Evolutionary conservation across 495 filamentous ascomycete genomes (phyloP).

Genomic region (Achaetomiella virescens): DNA sequence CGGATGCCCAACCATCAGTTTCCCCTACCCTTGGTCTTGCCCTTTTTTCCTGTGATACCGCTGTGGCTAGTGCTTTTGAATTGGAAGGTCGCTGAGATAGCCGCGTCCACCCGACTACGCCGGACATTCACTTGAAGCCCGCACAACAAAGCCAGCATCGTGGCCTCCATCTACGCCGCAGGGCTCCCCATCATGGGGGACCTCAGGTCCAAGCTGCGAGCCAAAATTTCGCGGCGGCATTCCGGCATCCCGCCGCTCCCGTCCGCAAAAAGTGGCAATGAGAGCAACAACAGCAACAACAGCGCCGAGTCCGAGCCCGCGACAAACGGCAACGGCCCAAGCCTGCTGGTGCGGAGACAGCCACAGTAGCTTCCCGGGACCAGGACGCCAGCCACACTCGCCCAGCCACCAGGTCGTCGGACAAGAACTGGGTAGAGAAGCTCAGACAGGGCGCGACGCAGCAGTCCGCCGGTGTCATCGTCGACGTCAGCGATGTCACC

Average conservation of each 20-base stretch:
- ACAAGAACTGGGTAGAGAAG: not conserved
- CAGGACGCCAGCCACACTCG: slow-evolving; percentile 1
- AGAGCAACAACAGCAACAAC: slow-evolving; percentile 17
- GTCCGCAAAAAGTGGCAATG: slow-evolving; percentile 13
- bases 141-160: not conserved
- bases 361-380: not conserved
- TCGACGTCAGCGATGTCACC: not conserved
- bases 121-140: not conserved
- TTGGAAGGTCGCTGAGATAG: not conserved
- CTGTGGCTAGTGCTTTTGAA: too few relatives aligned
- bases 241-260: slow-evolving; percentile 34
- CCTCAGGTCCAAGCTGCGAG: slow-evolving; percentile 41
- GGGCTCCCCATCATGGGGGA: slow-evolving; percentile 36
- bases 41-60: too few relatives aligned
- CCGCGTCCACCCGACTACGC: not conserved
- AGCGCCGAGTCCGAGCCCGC: slow-evolving; percentile 10
- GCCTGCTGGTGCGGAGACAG: not conserved
- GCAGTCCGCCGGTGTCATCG: not conserved
- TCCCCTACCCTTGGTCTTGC: too few relatives aligned
- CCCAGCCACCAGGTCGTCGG: not conserved
- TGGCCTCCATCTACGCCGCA: not conserved
- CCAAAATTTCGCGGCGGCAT: slow-evolving; percentile 42
- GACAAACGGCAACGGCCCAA: not conserved
- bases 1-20: too few relatives aligned
- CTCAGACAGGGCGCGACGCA: not conserved